A percentile compares a stretch with the other conserved stretches of the same genome.
These are phyloP conservation scores for Penicillium egyptiacum DNA, from an alignment of 495 filamentous ascomycete species.

Conservation along the genomic window DNA sequence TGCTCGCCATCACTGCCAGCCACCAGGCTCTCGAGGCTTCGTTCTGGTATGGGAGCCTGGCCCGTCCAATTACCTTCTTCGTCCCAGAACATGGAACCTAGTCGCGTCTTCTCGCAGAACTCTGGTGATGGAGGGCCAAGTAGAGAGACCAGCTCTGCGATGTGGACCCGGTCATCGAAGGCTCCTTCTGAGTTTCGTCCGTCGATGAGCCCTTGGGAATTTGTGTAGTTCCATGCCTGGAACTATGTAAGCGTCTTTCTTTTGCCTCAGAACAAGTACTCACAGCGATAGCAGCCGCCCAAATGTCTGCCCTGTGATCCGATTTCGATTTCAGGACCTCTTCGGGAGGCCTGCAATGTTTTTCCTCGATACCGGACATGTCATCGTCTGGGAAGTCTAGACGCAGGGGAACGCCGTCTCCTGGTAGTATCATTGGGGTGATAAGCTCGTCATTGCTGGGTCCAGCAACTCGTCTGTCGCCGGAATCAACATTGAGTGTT, in stretches of 20 bases:
- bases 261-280: not conserved
- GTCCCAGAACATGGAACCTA: slow-evolving; percentile 20
- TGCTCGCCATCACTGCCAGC: slow-evolving; percentile 21
- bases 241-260: not conserved
- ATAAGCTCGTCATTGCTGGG: not conserved
- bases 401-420: slow-evolving; percentile 1
- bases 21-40: slow-evolving; percentile 15
- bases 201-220: not conserved
- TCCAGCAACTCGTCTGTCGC: not conserved
- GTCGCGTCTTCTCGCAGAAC: slow-evolving; percentile 25
- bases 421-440: slow-evolving; percentile 1
- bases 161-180: slow-evolving; percentile 29
- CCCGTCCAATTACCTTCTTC: slow-evolving; percentile 14
- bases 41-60: slow-evolving; percentile 17
- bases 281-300: not conserved
- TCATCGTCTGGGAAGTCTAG: not conserved
- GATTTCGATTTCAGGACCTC: slow-evolving; percentile 1
- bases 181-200: slow-evolving; percentile 9
- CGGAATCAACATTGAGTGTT: not conserved
- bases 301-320: not conserved
- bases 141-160: slow-evolving; percentile 39
- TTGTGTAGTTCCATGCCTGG: not conserved
- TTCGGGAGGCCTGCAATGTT: slow-evolving; percentile 4
- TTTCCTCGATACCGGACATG: not conserved
- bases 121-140: slow-evolving; percentile 41